phyloP scores from a whole-genome alignment of 2,329 filamentous ascomycete species.

The Claviceps sp. region DNA sequence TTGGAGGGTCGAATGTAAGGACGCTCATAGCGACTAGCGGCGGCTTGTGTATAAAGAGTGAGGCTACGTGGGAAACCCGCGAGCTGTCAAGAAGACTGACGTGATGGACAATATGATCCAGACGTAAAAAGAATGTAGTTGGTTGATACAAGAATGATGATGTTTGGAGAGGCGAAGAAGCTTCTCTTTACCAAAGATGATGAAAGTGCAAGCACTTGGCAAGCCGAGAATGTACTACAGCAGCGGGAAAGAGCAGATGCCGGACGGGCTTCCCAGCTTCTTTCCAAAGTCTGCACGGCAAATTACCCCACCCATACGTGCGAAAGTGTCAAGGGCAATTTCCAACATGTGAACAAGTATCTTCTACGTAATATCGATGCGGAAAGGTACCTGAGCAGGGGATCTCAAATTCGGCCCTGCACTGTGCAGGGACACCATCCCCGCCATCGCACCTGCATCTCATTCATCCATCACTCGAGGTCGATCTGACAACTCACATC shows the following conservation, averaged over 20 bases:
- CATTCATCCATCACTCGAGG: neutral
- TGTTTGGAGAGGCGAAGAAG: neutral
- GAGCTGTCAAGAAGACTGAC: neutral
- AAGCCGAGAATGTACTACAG: too few relatives aligned
- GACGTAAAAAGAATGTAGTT: conserved; percentile 4
- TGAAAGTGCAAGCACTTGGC: neutral
- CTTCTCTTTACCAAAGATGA: neutral
- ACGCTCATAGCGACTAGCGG: conserved; percentile 7
- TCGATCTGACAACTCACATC: neutral
- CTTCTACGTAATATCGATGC: too few relatives aligned
- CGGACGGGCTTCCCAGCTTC: neutral
- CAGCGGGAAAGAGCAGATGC: neutral
- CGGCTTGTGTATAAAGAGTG: neutral
- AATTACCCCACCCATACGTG: too few relatives aligned
- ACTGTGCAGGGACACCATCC: too few relatives aligned
- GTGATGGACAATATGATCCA: conserved; percentile 1
- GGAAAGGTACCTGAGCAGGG: too few relatives aligned
- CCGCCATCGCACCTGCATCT: neutral
- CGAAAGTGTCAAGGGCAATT: too few relatives aligned
- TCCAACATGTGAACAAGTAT: too few relatives aligned
- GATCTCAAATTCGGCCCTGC: too few relatives aligned
- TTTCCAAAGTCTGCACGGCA: too few relatives aligned
- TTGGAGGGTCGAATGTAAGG: neutral
- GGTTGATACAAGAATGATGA: neutral
- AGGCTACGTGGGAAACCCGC: neutral